Evolutionary conservation across 1,139 yeast species (phyloP), one percentile per base, ranked within the genome.

Genomic region (Saccharomyces uvarum): DNA sequence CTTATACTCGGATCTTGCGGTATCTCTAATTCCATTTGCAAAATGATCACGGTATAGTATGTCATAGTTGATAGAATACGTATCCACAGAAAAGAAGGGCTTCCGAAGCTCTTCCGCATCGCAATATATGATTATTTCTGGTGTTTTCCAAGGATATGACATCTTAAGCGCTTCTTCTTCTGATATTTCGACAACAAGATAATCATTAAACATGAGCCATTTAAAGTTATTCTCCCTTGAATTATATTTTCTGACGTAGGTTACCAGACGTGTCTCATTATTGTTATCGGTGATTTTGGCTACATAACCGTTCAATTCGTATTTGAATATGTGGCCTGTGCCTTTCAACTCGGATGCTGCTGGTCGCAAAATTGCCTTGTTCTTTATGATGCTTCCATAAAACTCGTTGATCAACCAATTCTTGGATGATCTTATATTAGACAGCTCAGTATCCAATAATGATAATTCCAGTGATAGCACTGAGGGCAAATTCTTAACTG

Each of bases 201-300:
- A 95, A 70, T 95, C 98, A 66, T 95, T 95, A 69, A 95, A 90
- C 64, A 95, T 70, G 62, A 78, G 82, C 99, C 99, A 95, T 54
- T 76, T 76, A 52, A 66, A 69, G 2, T 52, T 29, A 2, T 63
- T 64, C 2, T 61, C 53, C 2, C 56, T 51, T 4, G 61, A 59
- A 51, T 75, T 77, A 14, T 70, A 73, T n/a, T 82, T 74, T 54
- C 78, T 77, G 5, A 82, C 76, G 59, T 78, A 81, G 0, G 89
- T 77, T 0, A 87, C 84, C 54, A 85, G 70, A 63, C 85, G 77
- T 2, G 81, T 81, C 48, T 74, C 74, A 4, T 79, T 81, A 2
- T 79, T 75, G 38, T 79, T 80, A 48, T 82, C 86, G 21, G 80
- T 77, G 3, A 86, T 78, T 63, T 84, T 86, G 49, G 88, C 86